Conservation (phyloP, 257 asterid species). For the Solanum pennellii region DNA sequence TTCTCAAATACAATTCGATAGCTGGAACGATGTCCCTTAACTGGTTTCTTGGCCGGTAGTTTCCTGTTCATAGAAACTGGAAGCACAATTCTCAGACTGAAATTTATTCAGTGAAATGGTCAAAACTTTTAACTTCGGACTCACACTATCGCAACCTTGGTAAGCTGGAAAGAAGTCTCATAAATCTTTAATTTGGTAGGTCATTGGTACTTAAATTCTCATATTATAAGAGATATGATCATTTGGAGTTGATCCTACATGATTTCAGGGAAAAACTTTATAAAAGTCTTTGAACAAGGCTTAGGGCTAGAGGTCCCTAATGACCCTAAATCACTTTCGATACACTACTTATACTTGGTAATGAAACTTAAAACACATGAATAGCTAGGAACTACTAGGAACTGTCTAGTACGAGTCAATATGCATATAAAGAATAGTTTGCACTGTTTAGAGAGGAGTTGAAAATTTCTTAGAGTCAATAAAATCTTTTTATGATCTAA, state of each 20-base stretch:
- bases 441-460: no score
- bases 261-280: not conserved
- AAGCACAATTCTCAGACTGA: no score
- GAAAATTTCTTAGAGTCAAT: no score
- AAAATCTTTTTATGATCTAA: no score
- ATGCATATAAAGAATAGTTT: no score
- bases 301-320: not conserved
- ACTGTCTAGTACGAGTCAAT: not conserved
- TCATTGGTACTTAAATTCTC: not conserved
- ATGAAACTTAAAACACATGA: not conserved
- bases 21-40: no score
- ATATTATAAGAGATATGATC: not conserved
- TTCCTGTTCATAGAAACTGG: no score
- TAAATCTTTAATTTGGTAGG: not conserved
- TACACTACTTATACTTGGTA: not conserved
- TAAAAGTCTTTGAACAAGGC: not conserved
- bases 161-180: not conserved
- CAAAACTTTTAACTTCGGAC: no score
- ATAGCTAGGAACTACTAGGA: no score
- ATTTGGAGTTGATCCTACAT: not conserved
- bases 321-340: not conserved
- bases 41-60: no score
- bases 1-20: no score
- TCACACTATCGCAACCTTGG: not conserved
- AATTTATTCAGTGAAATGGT: no score